A percentile compares a stretch with the other conserved stretches of the same genome.
These are phyloP conservation scores for Scheffersomyces amazonensis DNA, from an alignment of 805 yeast species.

Conservation along the genomic window DNA sequence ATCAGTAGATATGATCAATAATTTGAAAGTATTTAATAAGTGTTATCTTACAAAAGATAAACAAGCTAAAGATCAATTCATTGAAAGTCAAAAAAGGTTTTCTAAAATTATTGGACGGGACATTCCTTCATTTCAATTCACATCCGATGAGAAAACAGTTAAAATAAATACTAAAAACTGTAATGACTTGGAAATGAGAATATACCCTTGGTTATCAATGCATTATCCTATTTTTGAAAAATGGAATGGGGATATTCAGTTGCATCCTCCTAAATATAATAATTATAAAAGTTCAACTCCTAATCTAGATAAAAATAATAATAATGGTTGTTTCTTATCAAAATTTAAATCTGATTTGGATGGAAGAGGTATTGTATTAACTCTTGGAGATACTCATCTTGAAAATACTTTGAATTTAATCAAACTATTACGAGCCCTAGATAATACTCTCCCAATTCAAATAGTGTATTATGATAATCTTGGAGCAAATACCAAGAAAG, in stretches of 20 bases:
- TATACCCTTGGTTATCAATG: constrained; percentile 42
- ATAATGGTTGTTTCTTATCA: constrained; percentile 19
- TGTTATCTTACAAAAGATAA: constrained; percentile 37
- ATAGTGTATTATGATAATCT: constrained; percentile 20
- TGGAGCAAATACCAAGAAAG: constrained; percentile 18
- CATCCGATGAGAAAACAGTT: constrained; percentile 13
- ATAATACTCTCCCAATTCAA: constrained; percentile 29
- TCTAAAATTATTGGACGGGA: background rate
- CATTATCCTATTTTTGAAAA: constrained; percentile 38
- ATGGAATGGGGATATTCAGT: constrained; percentile 32
- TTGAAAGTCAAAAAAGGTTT: constrained; percentile 9
- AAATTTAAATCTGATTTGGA: constrained; percentile 25
- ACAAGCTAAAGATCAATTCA: constrained; percentile 7
- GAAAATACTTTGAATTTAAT: constrained; percentile 23
- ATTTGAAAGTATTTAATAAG: constrained; percentile 44
- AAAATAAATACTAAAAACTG: constrained; percentile 18
- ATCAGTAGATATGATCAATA: constrained; percentile 42
- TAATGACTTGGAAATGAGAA: constrained; percentile 34
- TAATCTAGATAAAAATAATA: background rate
- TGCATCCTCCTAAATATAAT: constrained; percentile 21
- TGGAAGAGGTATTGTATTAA: constrained; percentile 33
- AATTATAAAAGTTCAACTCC: constrained; percentile 4
- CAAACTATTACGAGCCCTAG: constrained; percentile 21
- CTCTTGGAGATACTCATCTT: constrained; percentile 28
- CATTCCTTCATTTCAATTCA: constrained; percentile 6